Evolutionary conservation across 306 rosid genomes (phyloP).

Genomic region (Neltuma alba): DNA sequence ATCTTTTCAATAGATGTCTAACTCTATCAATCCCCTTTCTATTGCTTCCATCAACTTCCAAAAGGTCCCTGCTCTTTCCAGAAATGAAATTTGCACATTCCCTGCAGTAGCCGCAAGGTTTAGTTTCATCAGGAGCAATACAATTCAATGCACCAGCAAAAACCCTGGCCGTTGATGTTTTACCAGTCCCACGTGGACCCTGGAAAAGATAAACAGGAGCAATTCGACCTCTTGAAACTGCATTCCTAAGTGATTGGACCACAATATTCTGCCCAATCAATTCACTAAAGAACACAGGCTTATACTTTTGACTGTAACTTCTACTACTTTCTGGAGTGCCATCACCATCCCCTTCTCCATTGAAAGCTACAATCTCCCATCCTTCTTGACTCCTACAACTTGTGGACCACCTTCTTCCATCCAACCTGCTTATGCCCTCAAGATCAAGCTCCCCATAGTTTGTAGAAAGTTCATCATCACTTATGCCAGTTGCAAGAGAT

Average conservation of each 20-base stretch:
- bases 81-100: constrained; percentile 75
- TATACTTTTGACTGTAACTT: constrained; percentile 87
- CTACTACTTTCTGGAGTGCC: constrained; percentile 67
- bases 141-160: constrained; percentile 92
- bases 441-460: constrained; percentile 97
- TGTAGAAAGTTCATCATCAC: constrained; percentile 92
- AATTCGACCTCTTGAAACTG: constrained; percentile 80
- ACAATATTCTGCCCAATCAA: constrained; percentile 95
- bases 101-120: constrained; percentile 94
- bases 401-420: constrained; percentile 96
- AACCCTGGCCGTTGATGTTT: constrained; percentile 88
- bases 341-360: constrained; percentile 78
- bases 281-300: constrained; percentile 80
- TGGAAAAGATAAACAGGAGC: constrained; percentile 98
- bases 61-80: constrained; percentile 71
- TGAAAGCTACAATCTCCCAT: constrained; percentile 78
- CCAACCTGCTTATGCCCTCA: constrained; percentile 96
- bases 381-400: constrained; percentile 98
- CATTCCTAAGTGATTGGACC: constrained; percentile 85
- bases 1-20: constrained; percentile 64
- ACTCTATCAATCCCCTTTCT: constrained; percentile 85
- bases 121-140: constrained; percentile 71
- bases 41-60: constrained; percentile 90
- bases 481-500: constrained; percentile 82
- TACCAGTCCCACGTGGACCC: constrained; percentile 99